Conservation (phyloP, 2,329 filamentous ascomycete genomes). For the Rugonectria rugulosa region DNA sequence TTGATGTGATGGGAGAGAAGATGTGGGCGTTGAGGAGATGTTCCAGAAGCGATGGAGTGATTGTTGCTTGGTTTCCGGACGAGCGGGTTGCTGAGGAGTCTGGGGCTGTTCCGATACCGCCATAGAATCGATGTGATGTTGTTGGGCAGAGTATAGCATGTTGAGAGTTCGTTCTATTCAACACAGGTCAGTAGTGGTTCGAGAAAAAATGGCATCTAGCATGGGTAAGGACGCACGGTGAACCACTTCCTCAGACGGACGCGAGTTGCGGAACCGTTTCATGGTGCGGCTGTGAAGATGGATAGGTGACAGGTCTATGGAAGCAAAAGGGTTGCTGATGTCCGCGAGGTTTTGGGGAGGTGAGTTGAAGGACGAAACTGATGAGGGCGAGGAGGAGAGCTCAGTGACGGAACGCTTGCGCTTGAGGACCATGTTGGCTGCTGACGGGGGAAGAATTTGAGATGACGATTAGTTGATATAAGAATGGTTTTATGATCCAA, state of each 20-base stretch:
- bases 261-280: slow-evolving; percentile 67
- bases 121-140: slow-evolving; percentile 20
- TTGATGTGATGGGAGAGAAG: slow-evolving; percentile 36
- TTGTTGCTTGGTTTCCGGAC: slow-evolving; percentile 47
- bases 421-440: slow-evolving; percentile 56
- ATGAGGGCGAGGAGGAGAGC: slow-evolving; percentile 55
- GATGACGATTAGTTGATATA: not conserved
- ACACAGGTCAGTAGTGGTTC: slow-evolving; percentile 24
- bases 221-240: slow-evolving; percentile 55
- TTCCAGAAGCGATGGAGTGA: slow-evolving; percentile 70
- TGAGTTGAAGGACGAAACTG: slow-evolving; percentile 53
- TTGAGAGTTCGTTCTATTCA: slow-evolving; percentile 62
- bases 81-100: slow-evolving; percentile 8
- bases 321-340: slow-evolving; percentile 42
- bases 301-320: slow-evolving; percentile 45
- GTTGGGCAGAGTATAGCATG: slow-evolving; percentile 65
- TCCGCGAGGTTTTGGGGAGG: slow-evolving; percentile 42
- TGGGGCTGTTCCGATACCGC: slow-evolving; percentile 15
- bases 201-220: not conserved
- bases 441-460: not conserved
- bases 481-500: not conserved
- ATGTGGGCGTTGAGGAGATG: slow-evolving; percentile 51
- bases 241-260: slow-evolving; percentile 63
- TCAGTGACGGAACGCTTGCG: slow-evolving; percentile 70
- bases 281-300: slow-evolving; percentile 65